phyloP scores from a whole-genome alignment of 768 basidiomycete genomes.

The Lenzites betulinus region DNA sequence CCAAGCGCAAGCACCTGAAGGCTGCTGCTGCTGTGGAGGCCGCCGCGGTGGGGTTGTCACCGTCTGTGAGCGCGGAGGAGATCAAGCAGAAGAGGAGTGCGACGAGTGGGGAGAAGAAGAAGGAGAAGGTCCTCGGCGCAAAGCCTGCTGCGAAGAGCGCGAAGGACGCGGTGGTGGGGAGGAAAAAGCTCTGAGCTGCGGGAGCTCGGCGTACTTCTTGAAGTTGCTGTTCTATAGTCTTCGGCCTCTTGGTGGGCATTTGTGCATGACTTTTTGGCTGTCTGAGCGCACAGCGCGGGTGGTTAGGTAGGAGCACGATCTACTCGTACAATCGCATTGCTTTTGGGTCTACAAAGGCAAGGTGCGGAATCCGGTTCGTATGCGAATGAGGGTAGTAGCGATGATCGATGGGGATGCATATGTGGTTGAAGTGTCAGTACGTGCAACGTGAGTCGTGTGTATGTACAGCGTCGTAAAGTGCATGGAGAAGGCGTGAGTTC shows the following conservation, averaged over 20 bases:
- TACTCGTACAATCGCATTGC: slow-evolving; percentile 10
- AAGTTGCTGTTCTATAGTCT: background rate
- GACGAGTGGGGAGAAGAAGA: slow-evolving; percentile 57
- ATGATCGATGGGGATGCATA: background rate
- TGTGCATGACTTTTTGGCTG: background rate
- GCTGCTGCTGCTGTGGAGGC: slow-evolving; percentile 4
- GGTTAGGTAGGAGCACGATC: background rate
- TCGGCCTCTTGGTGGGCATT: background rate
- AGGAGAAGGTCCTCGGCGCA: slow-evolving; percentile 42
- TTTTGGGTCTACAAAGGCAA: slow-evolving; percentile 2
- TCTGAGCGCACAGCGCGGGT: background rate
- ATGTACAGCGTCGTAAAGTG: slow-evolving; percentile 14
- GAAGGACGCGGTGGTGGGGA: slow-evolving; percentile 58
- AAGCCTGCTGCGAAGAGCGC: slow-evolving; percentile 47
- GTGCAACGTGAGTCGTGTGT: background rate
- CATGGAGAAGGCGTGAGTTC: slow-evolving; percentile 9
- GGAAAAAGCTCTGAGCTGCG: slow-evolving; percentile 37
- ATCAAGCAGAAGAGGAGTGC: slow-evolving; percentile 54
- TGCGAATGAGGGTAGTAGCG: slow-evolving; percentile 3
- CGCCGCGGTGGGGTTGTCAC: slow-evolving; percentile 6
- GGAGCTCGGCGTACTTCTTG: slow-evolving; percentile 31
- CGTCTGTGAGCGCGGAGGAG: slow-evolving; percentile 36
- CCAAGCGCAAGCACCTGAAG: slow-evolving; percentile 15
- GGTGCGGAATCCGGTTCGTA: background rate
- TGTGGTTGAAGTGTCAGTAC: slow-evolving; percentile 6